A percentile compares a stretch with the other conserved stretches of the same genome.
phyloP scores from a whole-genome alignment of 2,329 filamentous ascomycete genomes.

The Allantophomopsis lycopodina region DNA sequence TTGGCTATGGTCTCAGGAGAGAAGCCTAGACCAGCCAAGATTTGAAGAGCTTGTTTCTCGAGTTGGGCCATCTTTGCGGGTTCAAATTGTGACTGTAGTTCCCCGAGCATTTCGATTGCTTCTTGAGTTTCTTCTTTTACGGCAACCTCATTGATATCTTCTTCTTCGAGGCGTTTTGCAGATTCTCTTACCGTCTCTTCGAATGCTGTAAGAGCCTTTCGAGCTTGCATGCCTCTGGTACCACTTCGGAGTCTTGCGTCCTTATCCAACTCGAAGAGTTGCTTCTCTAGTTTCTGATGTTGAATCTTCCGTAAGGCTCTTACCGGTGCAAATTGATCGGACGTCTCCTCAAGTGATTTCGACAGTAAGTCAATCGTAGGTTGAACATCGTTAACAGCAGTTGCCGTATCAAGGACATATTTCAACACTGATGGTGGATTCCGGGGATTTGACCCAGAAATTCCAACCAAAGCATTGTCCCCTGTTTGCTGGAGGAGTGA shows the following conservation, averaged over 20 bases:
- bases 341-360: slow-evolving; percentile 38
- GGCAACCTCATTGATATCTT: slow-evolving; percentile 38
- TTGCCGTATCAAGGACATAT: slow-evolving; percentile 50
- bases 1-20: slow-evolving; percentile 44
- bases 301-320: slow-evolving; percentile 46
- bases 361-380: slow-evolving; percentile 46
- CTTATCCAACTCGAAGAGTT: slow-evolving; percentile 57
- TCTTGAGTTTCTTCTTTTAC: slow-evolving; percentile 54
- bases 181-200: slow-evolving; percentile 52
- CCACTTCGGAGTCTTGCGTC: slow-evolving; percentile 64
- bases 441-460: slow-evolving; percentile 9
- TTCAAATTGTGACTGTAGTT: slow-evolving; percentile 55
- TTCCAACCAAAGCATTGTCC: slow-evolving; percentile 15
- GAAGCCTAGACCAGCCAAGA: slow-evolving; percentile 61
- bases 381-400: slow-evolving; percentile 39
- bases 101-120: slow-evolving; percentile 54
- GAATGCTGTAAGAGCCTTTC: slow-evolving; percentile 58
- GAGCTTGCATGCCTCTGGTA: slow-evolving; percentile 56
- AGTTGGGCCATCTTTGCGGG: slow-evolving; percentile 46
- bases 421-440: slow-evolving; percentile 41
- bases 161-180: slow-evolving; percentile 24
- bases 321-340: slow-evolving; percentile 42
- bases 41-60: slow-evolving; percentile 51
- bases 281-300: slow-evolving; percentile 45
- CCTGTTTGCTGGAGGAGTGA: slow-evolving; percentile 56